A percentile compares a stretch with the other conserved stretches of the same genome.
Evolutionary conservation across 805 yeast genomes (phyloP).

Genomic region (Spathaspora gorwiae): DNA sequence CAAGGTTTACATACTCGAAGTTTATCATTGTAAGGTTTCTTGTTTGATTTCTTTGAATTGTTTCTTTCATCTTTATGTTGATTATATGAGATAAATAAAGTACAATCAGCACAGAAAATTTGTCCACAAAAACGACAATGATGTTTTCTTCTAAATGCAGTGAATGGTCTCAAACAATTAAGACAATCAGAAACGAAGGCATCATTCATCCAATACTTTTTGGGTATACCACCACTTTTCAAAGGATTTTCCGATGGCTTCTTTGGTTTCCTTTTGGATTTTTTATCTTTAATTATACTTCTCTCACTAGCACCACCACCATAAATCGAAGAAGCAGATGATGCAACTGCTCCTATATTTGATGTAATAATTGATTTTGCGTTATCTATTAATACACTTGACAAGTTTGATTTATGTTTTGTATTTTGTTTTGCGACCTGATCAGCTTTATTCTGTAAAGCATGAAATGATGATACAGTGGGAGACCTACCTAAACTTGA

Average conservation of each 20-base stretch:
- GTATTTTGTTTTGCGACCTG: background rate
- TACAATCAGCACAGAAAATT: slow-evolving; percentile 83
- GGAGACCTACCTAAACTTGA: slow-evolving; percentile 14
- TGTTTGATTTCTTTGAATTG: slow-evolving; percentile 6
- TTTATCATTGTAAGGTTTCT: slow-evolving; percentile 56
- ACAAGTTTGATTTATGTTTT: slow-evolving; percentile 22
- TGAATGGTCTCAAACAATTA: slow-evolving; percentile 72
- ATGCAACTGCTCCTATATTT: slow-evolving; percentile 20
- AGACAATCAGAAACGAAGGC: slow-evolving; percentile 86
- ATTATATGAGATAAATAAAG: slow-evolving; percentile 61
- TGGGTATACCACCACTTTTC: slow-evolving; percentile 51
- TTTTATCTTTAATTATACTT: slow-evolving; percentile 10
- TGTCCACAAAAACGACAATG: slow-evolving; percentile 97
- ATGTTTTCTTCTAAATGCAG: slow-evolving; percentile 85
- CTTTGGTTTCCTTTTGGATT: slow-evolving; percentile 25
- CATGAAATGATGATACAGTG: slow-evolving; percentile 21
- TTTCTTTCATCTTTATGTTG: slow-evolving; percentile 38
- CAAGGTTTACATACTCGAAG: slow-evolving; percentile 78
- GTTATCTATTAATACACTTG: slow-evolving; percentile 32
- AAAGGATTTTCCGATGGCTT: slow-evolving; percentile 37
- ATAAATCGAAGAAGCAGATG: slow-evolving; percentile 28
- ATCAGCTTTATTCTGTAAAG: slow-evolving; percentile 17
- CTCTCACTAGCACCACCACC: slow-evolving; percentile 7
- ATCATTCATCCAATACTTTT: slow-evolving; percentile 95
- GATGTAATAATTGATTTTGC: slow-evolving; percentile 32